Conservation (phyloP, 352 stramenopile genomes). For the Globisporangium splendens region DNA sequence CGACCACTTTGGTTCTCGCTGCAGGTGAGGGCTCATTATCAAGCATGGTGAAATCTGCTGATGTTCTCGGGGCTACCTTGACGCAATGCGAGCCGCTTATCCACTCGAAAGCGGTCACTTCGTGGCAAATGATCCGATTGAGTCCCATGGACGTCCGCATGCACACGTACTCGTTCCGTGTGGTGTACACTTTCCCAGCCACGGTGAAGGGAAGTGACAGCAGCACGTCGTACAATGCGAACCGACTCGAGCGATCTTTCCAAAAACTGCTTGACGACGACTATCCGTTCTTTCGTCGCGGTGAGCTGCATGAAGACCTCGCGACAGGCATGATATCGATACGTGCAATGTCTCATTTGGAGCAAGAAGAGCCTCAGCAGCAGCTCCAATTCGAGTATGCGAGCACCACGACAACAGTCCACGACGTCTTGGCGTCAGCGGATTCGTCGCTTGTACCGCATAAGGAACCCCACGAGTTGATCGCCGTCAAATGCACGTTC, state of each 20-base stretch:
- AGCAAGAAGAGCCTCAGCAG: background rate
- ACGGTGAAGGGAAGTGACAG: background rate
- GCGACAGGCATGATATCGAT: background rate
- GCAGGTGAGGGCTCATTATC: too few species aligned
- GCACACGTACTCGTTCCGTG: slow-evolving; percentile 11
- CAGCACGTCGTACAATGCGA: background rate
- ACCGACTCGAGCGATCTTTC: slow-evolving; percentile 8
- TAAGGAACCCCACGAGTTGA: background rate
- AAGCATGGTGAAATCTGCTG: too few species aligned
- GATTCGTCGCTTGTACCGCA: slow-evolving; percentile 2
- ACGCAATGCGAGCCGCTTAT: too few species aligned
- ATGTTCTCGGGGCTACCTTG: too few species aligned
- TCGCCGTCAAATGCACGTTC: slow-evolving; percentile 11
- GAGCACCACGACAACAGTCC: background rate
- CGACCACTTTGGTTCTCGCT: too few species aligned
- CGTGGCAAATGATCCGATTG: background rate
- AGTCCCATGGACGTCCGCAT: slow-evolving; percentile 13
- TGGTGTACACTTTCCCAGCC: slow-evolving; percentile 13
- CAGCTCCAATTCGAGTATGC: background rate
- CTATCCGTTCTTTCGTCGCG: slow-evolving; percentile 8
- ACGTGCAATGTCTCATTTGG: background rate
- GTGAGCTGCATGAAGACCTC: slow-evolving; percentile 3
- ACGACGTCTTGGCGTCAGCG: slow-evolving; percentile 1
- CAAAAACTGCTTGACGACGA: slow-evolving; percentile 11
- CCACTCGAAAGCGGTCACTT: too few species aligned